Conservation (phyloP, 495 filamentous ascomycete genomes). For the Penicillium coprophilum region DNA sequence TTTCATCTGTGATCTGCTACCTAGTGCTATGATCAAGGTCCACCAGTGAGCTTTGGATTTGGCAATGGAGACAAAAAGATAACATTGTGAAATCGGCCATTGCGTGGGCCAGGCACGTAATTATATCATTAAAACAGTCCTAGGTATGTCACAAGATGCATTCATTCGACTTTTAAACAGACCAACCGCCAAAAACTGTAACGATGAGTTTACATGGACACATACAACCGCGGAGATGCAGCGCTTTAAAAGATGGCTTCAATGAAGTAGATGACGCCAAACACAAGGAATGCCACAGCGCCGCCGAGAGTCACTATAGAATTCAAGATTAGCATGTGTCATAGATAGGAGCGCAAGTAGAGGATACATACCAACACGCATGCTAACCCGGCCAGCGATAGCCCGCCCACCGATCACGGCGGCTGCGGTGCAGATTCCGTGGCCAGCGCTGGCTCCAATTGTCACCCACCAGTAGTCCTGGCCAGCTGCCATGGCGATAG, state of each 20-base stretch:
- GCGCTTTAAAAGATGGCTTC: constrained; percentile 65
- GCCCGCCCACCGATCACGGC: constrained; percentile 93
- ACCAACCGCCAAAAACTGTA: constrained; percentile 14
- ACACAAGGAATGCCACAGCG: constrained; percentile 85
- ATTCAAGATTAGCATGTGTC: constrained; percentile 21
- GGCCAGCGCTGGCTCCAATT: constrained; percentile 80
- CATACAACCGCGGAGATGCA: constrained; percentile 18
- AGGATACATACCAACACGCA: constrained; percentile 84
- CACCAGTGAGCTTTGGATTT: background rate
- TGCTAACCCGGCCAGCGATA: constrained; percentile 89
- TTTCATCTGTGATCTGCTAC: too few relatives aligned
- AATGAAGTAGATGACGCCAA: constrained; percentile 85
- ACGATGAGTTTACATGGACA: constrained; percentile 6
- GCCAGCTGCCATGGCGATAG: constrained; percentile 97
- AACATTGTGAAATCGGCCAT: constrained; percentile 10
- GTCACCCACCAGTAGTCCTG: constrained; percentile 99
- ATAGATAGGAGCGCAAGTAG: background rate
- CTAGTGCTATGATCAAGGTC: background rate
- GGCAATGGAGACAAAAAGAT: background rate
- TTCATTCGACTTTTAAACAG: constrained; percentile 22
- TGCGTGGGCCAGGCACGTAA: constrained; percentile 15
- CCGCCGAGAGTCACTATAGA: constrained; percentile 85
- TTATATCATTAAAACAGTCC: constrained; percentile 26
- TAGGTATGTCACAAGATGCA: constrained; percentile 22
- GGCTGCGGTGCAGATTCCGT: constrained; percentile 83